Percentiles rank a stretch among this genome's conserved stretches.
phyloP scores from a whole-genome alignment of 2,329 filamentous ascomycete genomes.

The Escovopsis sp. region DNA sequence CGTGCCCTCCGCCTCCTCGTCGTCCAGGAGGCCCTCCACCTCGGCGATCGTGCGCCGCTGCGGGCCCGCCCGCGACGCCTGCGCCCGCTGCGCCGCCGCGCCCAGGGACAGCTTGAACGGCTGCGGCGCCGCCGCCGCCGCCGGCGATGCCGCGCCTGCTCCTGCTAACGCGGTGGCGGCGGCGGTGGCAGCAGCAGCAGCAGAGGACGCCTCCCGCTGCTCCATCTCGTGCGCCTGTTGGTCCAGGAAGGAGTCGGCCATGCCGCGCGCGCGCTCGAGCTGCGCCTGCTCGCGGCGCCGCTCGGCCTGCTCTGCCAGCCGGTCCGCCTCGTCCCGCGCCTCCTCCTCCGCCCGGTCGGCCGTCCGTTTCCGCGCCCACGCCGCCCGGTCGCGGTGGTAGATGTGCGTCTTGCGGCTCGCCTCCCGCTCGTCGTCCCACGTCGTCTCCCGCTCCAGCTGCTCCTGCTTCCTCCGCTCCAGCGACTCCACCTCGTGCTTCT shows the following conservation, averaged over 20 bases:
- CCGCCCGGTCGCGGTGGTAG: constrained; percentile 76
- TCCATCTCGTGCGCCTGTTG: constrained; percentile 67
- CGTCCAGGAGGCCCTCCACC: constrained; percentile 85
- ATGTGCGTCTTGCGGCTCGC: constrained; percentile 53
- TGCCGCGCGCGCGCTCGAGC: constrained; percentile 62
- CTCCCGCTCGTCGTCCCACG: constrained; percentile 90
- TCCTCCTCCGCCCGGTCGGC: constrained; percentile 60
- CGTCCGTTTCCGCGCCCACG: constrained; percentile 72
- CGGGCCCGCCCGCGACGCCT: constrained; percentile 38
- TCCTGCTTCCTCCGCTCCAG: constrained; percentile 53
- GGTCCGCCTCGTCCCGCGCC: constrained; percentile 67
- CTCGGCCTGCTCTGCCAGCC: constrained; percentile 64
- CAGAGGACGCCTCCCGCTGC: constrained; percentile 24
- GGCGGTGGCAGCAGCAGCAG: constrained; percentile 19
- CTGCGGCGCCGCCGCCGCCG: constrained; percentile 42
- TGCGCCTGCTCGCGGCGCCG: constrained; percentile 52
- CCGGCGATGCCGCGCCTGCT: constrained; percentile 48
- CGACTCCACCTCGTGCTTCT: constrained; percentile 58
- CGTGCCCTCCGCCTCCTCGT: constrained; percentile 68
- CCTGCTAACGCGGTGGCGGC: constrained; percentile 36
- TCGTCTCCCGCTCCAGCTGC: constrained; percentile 45
- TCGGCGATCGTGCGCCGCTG: constrained; percentile 75
- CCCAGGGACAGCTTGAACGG: constrained; percentile 89
- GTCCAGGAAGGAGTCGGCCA: constrained; percentile 85
- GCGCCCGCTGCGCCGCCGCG: constrained; percentile 63